Base-by-base conservation (phyloP, 441 rosid genomes). In the Capsella rubella region DNA sequence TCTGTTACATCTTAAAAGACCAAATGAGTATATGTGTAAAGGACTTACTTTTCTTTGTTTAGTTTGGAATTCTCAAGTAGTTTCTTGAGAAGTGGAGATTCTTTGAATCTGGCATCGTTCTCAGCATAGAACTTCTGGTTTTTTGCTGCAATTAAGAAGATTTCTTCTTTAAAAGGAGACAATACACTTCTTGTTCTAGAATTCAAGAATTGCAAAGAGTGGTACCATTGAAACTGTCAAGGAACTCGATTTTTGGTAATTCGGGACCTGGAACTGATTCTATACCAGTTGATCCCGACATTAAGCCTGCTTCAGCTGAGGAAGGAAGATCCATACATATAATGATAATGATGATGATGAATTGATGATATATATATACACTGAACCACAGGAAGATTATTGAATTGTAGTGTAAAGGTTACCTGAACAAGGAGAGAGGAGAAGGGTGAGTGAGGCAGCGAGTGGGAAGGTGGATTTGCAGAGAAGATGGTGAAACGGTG, bases 111-210 rank as follows among this genome's bases (percentile, higher is more conserved):
- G 29, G 79, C 90, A 77, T 93, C 98, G 53, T 59, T 62, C 46
- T 88, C 97, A 8, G 96, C 95, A 16, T 93, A 93, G 75, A 85
- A 90, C 88, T 91, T 91, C 82, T 91, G 96, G 86, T 93, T 93
- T 58, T 85, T 92, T 62, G 87, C 98, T 93, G 91, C 84, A 82
- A 47, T 64, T 49, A 43, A 21, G 14, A 51, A 52, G 6, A 12
- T 18, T 13, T 14, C 13, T 46, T 12, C 25, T 21, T 58, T 55
- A 31, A 63, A 63, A 52, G 21, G 12, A 62, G 27, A 71, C 28
- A 57, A 8, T 6, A 67, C 11, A 32, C 16, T 15, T 3, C 9
- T 9, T 37, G 5, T 42, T 15, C 0, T 32, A 32, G 11, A 40
- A 60, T 6, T 28, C 37, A 71, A 57, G 29, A 53, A 32, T 4